Base-by-base conservation (phyloP, 805 yeast species). In the Debaryomyces tyrocola region DNA sequence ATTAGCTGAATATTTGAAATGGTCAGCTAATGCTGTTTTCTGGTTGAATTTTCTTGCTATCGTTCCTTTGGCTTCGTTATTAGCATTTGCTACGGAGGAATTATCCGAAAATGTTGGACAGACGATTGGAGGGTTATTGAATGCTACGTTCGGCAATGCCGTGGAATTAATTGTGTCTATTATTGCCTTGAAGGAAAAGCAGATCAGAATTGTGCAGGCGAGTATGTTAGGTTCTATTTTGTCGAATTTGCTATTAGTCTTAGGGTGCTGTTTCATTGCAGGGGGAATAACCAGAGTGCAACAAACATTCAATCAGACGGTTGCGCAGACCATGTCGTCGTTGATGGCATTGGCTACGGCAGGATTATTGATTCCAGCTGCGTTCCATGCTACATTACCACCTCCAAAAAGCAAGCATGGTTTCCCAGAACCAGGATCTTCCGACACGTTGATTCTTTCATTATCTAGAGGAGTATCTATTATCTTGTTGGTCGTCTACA, bases 141-240 rank as follows among this genome's bases (percentile, higher is more conserved):
- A 94, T 69, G 99, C 99, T 2, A 91, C 98, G 8, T 89, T 94
- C 64, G 99, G 99, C 48, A 94, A 94, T 65, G 98, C 98, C 2
- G 97, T 94, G 18, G 99, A 94, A 70, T 82, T 94, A 49, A 94
- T 94, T 65, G 98, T 94, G 31, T 87, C 96, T 1, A 74, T 94
- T 21, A 90, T 94, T 55, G 99, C 99, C 1, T 75, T 94, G 58
- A 75, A 70, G 55, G 85, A 87, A 37, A 87, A 89, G 55, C 97
- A 94, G 68, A 83, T 94, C 43, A 79, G 96, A 52, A 91, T 94
- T 59, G 98, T 94, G 24, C 98, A 94, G 69, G 96, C 98, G 2
- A 87, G 96, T 17, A 92, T 94, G 98, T 78, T 94, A 47, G 99
- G 99, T 28, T 86, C 96, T 44, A 88, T 94, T 50, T 74, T 94